Percentiles rank a stretch among this genome's conserved stretches.
Evolutionary conservation across 2,329 filamentous ascomycete species (phyloP).

Genomic region (Calonectria pseudoreteaudii): DNA sequence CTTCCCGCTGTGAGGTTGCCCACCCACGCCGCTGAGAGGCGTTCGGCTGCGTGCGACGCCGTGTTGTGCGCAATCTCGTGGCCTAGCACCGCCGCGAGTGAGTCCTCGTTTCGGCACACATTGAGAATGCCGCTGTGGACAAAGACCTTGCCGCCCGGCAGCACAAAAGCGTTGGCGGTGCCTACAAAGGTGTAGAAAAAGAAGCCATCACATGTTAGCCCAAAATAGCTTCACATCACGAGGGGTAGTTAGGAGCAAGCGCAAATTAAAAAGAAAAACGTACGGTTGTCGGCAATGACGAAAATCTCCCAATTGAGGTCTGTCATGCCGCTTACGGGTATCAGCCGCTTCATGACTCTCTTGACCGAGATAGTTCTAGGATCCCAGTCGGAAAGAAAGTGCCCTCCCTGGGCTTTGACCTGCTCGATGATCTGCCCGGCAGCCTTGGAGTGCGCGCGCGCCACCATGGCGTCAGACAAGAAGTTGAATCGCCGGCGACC

Average conservation of each 20-base stretch:
- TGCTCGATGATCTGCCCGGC: constrained; percentile 61
- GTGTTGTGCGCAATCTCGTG: constrained; percentile 86
- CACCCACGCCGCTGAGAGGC: constrained; percentile 65
- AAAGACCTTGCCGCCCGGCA: constrained; percentile 84
- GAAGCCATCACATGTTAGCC: neutral
- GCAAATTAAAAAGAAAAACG: constrained; percentile 26
- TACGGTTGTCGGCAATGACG: constrained; percentile 76
- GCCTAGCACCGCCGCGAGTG: constrained; percentile 79
- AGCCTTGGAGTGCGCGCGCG: constrained; percentile 49
- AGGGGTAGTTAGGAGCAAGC: neutral
- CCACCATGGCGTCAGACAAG: constrained; percentile 67
- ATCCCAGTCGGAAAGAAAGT: constrained; percentile 71
- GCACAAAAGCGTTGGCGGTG: constrained; percentile 79
- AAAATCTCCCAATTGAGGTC: constrained; percentile 76
- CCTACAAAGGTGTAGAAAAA: constrained; percentile 42
- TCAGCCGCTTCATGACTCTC: constrained; percentile 73
- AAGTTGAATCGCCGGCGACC: constrained; percentile 80
- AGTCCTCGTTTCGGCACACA: constrained; percentile 75
- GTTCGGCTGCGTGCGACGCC: constrained; percentile 76
- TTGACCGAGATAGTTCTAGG: constrained; percentile 67
- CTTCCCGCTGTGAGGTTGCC: constrained; percentile 63
- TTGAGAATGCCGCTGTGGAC: constrained; percentile 79
- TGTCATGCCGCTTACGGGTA: constrained; percentile 73
- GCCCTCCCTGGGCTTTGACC: constrained; percentile 61
- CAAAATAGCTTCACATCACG: neutral